These are phyloP conservation scores for Fraxinus xanthoxyloides DNA, from an alignment of 305 asterid species.

Conservation along the genomic window DNA sequence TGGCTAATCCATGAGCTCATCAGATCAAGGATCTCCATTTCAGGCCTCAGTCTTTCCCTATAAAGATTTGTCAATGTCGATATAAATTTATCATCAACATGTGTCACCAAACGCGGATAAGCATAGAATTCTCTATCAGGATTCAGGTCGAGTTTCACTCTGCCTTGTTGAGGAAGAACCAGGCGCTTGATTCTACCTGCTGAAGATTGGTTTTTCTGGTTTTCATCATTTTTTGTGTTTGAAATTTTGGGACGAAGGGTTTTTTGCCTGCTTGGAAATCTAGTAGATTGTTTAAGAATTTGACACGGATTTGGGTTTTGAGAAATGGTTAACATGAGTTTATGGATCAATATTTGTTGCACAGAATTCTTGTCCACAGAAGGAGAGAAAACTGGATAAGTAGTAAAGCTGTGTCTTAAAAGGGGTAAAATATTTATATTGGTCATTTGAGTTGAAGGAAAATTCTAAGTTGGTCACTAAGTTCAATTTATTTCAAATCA, in stretches of 20 bases:
- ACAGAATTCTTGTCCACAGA: constrained; percentile 21
- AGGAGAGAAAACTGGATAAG: constrained; percentile 2
- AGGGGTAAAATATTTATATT: neutral
- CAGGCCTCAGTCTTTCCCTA: constrained; percentile 49
- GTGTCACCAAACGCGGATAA: constrained; percentile 64
- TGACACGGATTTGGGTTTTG: constrained; percentile 24
- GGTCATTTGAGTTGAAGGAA: neutral
- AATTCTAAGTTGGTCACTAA: neutral
- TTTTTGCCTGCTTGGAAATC: constrained; percentile 11
- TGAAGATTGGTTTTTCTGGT: constrained; percentile 22
- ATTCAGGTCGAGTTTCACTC: constrained; percentile 51
- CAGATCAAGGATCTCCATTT: constrained; percentile 67
- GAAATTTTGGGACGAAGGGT: neutral
- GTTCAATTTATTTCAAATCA: neutral
- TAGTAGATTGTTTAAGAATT: neutral
- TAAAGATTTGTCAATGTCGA: constrained; percentile 48
- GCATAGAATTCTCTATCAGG: constrained; percentile 72
- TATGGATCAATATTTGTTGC: neutral
- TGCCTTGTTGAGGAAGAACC: constrained; percentile 57
- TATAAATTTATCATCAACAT: constrained; percentile 66
- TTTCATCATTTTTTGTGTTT: constrained; percentile 1
- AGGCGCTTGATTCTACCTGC: constrained; percentile 59
- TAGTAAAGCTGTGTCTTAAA: neutral
- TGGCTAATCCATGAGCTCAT: constrained; percentile 95
- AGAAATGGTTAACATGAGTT: constrained; percentile 30